Evolutionary conservation across 495 filamentous ascomycete species (phyloP).

Genomic region (Cercophora samala): DNA sequence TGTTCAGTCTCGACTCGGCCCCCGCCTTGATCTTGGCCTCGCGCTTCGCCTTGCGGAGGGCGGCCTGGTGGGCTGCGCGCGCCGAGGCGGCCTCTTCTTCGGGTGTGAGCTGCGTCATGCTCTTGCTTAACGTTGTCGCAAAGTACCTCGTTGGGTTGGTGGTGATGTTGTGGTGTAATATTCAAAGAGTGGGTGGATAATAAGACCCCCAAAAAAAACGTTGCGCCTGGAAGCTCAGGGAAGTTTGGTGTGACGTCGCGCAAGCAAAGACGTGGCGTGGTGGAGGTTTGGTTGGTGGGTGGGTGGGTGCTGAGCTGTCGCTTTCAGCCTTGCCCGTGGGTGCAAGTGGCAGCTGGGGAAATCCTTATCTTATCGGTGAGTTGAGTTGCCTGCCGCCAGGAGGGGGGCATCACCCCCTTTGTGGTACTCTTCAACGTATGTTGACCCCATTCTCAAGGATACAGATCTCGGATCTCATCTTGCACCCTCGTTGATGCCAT

Average conservation of each 20-base stretch:
- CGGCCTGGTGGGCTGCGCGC: conserved; percentile 70
- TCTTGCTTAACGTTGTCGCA: background rate
- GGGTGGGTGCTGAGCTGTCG: conserved; percentile 17
- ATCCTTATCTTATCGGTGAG: conserved; percentile 25
- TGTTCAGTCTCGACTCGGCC: conserved; percentile 73
- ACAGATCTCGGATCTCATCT: too few relatives aligned
- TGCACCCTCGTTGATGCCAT: too few relatives aligned
- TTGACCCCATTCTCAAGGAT: too few relatives aligned
- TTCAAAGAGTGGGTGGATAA: background rate
- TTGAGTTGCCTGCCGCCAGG: background rate
- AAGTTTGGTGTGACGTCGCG: background rate
- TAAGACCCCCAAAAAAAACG: background rate
- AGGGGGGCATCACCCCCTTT: background rate
- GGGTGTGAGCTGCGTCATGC: conserved; percentile 27
- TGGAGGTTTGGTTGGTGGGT: background rate
- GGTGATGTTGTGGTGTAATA: background rate
- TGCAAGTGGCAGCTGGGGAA: conserved; percentile 4
- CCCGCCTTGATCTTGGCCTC: conserved; percentile 87
- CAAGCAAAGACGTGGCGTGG: conserved; percentile 9
- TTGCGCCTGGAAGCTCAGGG: background rate
- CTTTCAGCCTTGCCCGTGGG: conserved; percentile 1
- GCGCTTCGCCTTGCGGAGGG: conserved; percentile 81
- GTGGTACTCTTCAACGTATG: background rate
- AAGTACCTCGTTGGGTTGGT: background rate
- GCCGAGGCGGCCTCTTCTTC: conserved; percentile 51